phyloP scores from a whole-genome alignment of 2,329 filamentous ascomycete genomes.

The Aspergillus sclerotialis region DNA sequence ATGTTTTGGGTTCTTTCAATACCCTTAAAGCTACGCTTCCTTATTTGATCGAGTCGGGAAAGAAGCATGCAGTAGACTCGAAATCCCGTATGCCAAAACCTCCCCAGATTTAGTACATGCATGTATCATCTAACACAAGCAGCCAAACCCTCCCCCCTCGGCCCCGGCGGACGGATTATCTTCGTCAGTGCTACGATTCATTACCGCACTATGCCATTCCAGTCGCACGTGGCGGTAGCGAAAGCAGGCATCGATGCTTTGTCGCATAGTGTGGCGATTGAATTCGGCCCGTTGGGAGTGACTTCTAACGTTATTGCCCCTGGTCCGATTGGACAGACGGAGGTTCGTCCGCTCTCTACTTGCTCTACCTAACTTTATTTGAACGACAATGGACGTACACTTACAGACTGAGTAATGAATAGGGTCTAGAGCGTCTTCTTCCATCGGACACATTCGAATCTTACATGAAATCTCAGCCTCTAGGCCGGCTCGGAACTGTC shows the following conservation, averaged over 20 bases:
- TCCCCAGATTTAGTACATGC: no score
- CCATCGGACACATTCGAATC: constrained; percentile 46
- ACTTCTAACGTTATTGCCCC: constrained; percentile 86
- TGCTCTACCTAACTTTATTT: neutral
- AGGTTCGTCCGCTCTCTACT: constrained; percentile 34
- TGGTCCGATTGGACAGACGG: constrained; percentile 77
- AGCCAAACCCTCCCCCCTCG: constrained; percentile 35
- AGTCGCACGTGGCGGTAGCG: constrained; percentile 83
- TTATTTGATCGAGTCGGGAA: constrained; percentile 68
- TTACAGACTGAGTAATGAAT: constrained; percentile 1
- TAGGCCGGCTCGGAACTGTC: constrained; percentile 69
- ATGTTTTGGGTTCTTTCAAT: constrained; percentile 89
- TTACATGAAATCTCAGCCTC: constrained; percentile 53
- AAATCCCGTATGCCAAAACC: constrained; percentile 37
- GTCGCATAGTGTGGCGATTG: constrained; percentile 69
- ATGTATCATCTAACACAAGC: constrained; percentile 8
- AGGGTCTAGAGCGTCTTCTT: constrained; percentile 59
- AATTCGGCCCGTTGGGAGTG: constrained; percentile 81
- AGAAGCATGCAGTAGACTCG: constrained; percentile 54
- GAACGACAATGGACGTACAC: neutral
- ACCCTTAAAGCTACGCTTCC: constrained; percentile 88
- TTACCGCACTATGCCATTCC: constrained; percentile 77
- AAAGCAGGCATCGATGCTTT: constrained; percentile 89
- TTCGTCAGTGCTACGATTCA: constrained; percentile 89
- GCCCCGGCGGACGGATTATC: constrained; percentile 74